Evolutionary conservation across 768 basidiomycete species (phyloP).

Genomic region (Jaapia argillacea): DNA sequence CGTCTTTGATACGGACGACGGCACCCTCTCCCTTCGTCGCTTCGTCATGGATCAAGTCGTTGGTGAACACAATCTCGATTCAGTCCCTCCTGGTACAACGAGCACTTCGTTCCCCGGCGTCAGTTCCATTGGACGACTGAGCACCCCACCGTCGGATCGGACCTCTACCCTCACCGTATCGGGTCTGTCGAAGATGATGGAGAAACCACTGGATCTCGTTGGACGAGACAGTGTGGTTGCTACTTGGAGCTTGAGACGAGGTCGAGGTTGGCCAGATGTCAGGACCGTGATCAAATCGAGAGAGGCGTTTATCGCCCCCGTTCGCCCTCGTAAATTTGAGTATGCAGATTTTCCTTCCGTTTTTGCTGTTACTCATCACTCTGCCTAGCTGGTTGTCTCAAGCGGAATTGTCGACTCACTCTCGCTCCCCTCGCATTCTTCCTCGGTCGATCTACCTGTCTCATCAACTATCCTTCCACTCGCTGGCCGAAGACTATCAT

Average conservation of each 20-base stretch:
- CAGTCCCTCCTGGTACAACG: too few relatives aligned
- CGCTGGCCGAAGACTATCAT: slow-evolving; percentile 69
- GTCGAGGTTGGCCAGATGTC: slow-evolving; percentile 43
- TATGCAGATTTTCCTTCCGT: too few relatives aligned
- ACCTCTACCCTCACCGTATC: slow-evolving; percentile 19
- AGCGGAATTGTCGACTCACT: slow-evolving; percentile 75
- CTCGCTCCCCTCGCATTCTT: slow-evolving; percentile 44
- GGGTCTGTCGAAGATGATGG: slow-evolving; percentile 25
- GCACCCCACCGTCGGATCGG: slow-evolving; percentile 17
- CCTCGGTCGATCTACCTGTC: slow-evolving; percentile 75
- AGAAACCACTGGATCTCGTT: slow-evolving; percentile 23
- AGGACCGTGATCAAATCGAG: slow-evolving; percentile 20
- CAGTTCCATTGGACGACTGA: slow-evolving; percentile 30
- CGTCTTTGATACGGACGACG: slow-evolving; percentile 53
- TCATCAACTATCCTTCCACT: slow-evolving; percentile 77
- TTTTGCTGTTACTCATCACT: background rate
- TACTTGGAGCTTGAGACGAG: slow-evolving; percentile 53
- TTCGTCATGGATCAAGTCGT: slow-evolving; percentile 33
- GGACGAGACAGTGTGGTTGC: slow-evolving; percentile 38
- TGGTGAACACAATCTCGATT: slow-evolving; percentile 8
- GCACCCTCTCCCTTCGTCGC: slow-evolving; percentile 44
- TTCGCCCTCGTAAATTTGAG: background rate
- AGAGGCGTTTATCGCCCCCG: background rate
- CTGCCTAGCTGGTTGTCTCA: slow-evolving; percentile 54
- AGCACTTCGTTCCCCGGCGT: slow-evolving; percentile 55